Evolutionary conservation across 371 early-diverging fungal genomes (phyloP), one percentile per base, ranked within the genome.

Genomic region (Cokeromyces recurvatus): DNA sequence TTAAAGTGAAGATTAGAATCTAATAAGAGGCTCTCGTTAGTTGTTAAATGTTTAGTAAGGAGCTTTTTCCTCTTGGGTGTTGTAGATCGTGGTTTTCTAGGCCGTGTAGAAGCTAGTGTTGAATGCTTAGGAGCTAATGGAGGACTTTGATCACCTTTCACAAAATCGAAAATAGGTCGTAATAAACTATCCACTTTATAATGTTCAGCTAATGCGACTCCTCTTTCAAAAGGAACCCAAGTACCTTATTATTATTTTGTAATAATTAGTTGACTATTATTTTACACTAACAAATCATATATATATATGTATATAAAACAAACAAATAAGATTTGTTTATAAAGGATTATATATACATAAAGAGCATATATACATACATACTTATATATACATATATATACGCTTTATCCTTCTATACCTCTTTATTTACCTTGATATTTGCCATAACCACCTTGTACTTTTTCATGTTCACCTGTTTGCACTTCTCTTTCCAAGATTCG

Each of bases 361-460:
- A n/a, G n/a, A n/a, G n/a, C n/a, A n/a, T n/a, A n/a, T n/a, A n/a
- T n/a, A n/a, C n/a, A n/a, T n/a, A n/a, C n/a, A n/a, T n/a, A n/a
- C n/a, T n/a, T n/a, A n/a, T n/a, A n/a, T n/a, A n/a, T n/a, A n/a
- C n/a, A n/a, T n/a, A n/a, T n/a, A n/a, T n/a, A n/a, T n/a, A n/a
- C n/a, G n/a, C n/a, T n/a, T n/a, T n/a, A n/a, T n/a, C n/a, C n/a
- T n/a, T n/a, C n/a, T n/a, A n/a, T n/a, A n/a, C n/a, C n/a, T n/a
- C n/a, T n/a, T 23, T 20, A 9, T 19, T 82, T 92, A 53, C 95
- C 95, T 72, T 95, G 94, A 60, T 92, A 94, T 71, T 94, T 94
- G 23, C 96, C 96, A 51, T 95, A 94, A 10, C 96, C 96, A 12
- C 96, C 96, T 66, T 94, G 95, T 4, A 95, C 86, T 62, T 94